Conservation (phyloP, 306 rosid genomes). For the Arachis hypogaea region DNA sequence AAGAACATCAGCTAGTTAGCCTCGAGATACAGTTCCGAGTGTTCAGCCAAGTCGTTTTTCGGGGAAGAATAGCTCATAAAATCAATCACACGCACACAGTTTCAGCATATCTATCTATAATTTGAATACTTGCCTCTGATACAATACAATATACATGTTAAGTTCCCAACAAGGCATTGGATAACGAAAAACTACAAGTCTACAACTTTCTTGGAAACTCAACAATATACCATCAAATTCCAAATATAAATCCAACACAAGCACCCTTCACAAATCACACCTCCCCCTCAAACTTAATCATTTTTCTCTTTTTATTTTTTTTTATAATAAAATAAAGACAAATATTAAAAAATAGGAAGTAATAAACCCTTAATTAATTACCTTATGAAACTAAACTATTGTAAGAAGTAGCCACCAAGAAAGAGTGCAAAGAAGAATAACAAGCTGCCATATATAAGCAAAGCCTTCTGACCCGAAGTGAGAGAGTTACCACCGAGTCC, state of each 20-base stretch:
- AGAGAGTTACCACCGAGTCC: slow-evolving; percentile 89
- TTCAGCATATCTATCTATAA: not conserved
- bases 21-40: not conserved
- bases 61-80: not conserved
- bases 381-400: slow-evolving; percentile 46
- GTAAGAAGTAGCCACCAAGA: slow-evolving; percentile 86
- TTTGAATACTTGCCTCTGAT: not conserved
- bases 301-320: not conserved
- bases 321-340: not conserved
- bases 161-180: slow-evolving; percentile 10
- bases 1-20: not conserved
- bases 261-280: not conserved
- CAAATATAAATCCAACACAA: slow-evolving; percentile 13
- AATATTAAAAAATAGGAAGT: not conserved
- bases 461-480: slow-evolving; percentile 87
- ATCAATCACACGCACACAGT: not conserved
- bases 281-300: not conserved
- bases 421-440: slow-evolving; percentile 76
- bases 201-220: not conserved
- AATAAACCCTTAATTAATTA: not conserved
- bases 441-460: slow-evolving; percentile 81
- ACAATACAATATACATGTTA: slow-evolving; percentile 12
- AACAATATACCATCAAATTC: not conserved
- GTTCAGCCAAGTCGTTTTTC: too few relatives aligned
- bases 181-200: not conserved